These are phyloP conservation scores for Rhodotorula sp. DNA, from an alignment of 1,284 basidiomycete species.

Conservation along the genomic window DNA sequence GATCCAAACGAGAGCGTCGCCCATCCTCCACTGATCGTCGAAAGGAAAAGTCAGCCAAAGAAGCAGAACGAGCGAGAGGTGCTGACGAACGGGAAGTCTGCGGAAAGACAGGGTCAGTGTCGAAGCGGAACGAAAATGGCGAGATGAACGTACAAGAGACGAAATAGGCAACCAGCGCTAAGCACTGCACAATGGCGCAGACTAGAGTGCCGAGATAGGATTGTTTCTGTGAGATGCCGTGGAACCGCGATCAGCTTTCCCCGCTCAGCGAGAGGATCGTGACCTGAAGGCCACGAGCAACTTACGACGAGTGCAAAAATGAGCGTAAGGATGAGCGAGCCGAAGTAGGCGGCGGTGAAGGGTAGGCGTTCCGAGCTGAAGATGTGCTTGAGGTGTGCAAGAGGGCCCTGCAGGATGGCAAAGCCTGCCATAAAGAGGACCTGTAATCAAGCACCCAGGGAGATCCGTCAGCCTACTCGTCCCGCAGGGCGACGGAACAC, in stretches of 20 bases:
- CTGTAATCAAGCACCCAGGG: no score
- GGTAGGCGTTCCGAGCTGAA: constrained; percentile 78
- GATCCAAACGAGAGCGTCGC: no score
- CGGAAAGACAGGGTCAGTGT: no score
- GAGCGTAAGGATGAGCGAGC: constrained; percentile 74
- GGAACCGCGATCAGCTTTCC: background rate
- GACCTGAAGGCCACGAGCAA: background rate
- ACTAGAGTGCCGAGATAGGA: constrained; percentile 81
- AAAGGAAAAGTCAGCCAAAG: no score
- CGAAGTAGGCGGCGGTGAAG: constrained; percentile 80
- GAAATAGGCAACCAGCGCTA: constrained; percentile 79
- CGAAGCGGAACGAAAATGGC: background rate
- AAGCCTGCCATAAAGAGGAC: constrained; percentile 74
- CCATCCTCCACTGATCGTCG: no score
- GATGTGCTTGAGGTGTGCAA: constrained; percentile 76
- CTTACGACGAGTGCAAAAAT: constrained; percentile 83
- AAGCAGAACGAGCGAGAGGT: no score
- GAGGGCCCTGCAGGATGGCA: constrained; percentile 43
- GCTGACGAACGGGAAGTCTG: no score
- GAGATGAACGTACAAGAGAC: constrained; percentile 55
- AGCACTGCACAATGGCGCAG: constrained; percentile 70
- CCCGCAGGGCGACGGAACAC: background rate
- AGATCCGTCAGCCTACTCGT: background rate
- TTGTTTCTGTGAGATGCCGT: constrained; percentile 57
- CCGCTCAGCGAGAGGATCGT: no score